Base-by-base conservation (phyloP, 225 moss, liverwort and hornwort species). In the Anthoceros angustus region DNA sequence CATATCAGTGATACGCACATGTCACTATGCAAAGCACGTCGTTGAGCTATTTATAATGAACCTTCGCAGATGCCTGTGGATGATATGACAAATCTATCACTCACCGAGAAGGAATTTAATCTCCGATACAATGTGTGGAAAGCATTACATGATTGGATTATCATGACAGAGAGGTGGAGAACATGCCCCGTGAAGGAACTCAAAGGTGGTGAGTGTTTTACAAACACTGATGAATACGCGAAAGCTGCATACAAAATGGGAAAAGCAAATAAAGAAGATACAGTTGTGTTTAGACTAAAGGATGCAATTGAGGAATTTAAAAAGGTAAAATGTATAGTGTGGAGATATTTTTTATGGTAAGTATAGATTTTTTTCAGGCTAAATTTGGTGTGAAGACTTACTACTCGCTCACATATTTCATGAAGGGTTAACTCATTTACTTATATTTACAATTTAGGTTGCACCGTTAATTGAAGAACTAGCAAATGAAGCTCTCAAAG, bases 201-300 rank as follows among this genome's bases (percentile, higher is more conserved):
- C 25, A 83, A 65, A 64, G 80, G 84, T 63, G 66, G 80, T 2
- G 43, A 82, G 67, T 77, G 88, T 12, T 72, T 66, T 5, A 49
- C 69, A 11, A 88, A 85, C 72, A 80, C 84, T 0, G 86, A 88
- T 25, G 92, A 92, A 45, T 85, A 76, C 49, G 76, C 77, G 14
- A 92, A 92, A 72, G 85, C 86, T 46, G 88, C 92, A 48, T 92
- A 88, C 62, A 81, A 73, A 70, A 86, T 88, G 86, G 88, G 92
- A 0, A 92, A 92, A 62, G 86, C 85, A 45, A 88, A 92, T 38
- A 92, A 92, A 76, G 88, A 92, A 72, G 88, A 92, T 67, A 76
- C 65, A 0, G 86, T 92, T 21, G 86, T 92, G 9, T 86, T 73
- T 42, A 82, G 82, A 62, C 86, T 92, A 5, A 92, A 92, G 74